Conservation (phyloP, 306 rosid genomes). For the Begonia fuchsioides region DNA sequence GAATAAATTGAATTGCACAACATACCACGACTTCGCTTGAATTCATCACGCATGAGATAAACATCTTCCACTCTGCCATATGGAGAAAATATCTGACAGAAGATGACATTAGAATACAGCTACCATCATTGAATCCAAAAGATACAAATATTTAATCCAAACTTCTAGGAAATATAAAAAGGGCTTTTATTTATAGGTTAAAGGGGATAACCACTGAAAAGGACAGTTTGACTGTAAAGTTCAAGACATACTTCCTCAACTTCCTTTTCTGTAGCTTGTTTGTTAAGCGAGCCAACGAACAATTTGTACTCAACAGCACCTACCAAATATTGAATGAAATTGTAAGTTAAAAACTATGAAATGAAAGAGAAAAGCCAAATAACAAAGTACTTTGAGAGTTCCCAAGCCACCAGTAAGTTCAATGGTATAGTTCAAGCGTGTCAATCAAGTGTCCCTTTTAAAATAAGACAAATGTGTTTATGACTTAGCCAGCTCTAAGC, state of each 20-base stretch:
- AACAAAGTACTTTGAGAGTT: no score
- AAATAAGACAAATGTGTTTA: no score
- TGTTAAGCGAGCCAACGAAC: conserved; percentile 91
- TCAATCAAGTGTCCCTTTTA: no score
- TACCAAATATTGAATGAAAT: conserved; percentile 1
- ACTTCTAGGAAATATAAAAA: no score
- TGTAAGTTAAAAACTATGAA: no score
- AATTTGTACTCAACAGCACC: conserved; percentile 96
- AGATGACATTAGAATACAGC: not conserved
- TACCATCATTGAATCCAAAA: not conserved
- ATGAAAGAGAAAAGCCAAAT: no score
- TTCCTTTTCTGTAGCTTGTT: conserved; percentile 73
- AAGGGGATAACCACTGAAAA: not conserved
- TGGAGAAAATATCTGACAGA: conserved; percentile 60
- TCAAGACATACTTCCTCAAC: conserved; percentile 71
- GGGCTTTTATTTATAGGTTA: no score
- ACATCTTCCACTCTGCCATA: conserved; percentile 91
- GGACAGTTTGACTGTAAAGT: conserved; percentile 9
- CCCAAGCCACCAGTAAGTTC: no score
- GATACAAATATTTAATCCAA: no score
- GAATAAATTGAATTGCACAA: conserved; percentile 13
- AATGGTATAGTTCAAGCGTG: no score
- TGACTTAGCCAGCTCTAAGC: no score
- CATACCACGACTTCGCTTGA: conserved; percentile 88
- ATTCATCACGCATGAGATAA: conserved; percentile 93